A percentile compares a stretch with the other conserved stretches of the same genome.
Conservation (phyloP, 23 red algal genomes). For the Gracilaria gracilis region DNA sequence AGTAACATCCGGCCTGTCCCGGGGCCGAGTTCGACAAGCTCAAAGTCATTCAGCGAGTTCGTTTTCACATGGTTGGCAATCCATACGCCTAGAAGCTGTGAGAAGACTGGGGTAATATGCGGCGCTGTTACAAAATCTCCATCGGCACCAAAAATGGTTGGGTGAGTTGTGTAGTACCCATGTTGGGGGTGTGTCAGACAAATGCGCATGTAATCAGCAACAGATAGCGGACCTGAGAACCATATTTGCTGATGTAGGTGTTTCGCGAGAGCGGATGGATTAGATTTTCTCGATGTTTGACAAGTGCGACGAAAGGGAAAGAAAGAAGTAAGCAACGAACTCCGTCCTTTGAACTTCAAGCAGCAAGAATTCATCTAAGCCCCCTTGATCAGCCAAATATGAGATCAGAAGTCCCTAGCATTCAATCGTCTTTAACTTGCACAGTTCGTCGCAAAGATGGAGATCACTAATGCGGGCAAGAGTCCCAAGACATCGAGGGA, state of each 20-base stretch:
- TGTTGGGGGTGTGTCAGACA: constrained; percentile 85
- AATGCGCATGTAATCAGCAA: constrained; percentile 92
- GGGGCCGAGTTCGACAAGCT: constrained; percentile 90
- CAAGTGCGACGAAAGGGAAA: neutral
- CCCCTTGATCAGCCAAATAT: neutral
- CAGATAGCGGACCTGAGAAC: constrained; percentile 75
- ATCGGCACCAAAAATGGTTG: constrained; percentile 65
- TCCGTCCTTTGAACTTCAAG: neutral
- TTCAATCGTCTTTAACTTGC: neutral
- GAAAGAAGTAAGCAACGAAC: neutral
- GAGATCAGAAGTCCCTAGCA: neutral
- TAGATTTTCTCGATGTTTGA: neutral
- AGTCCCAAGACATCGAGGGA: too few relatives aligned
- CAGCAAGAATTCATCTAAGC: neutral
- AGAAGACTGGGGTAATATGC: constrained; percentile 83
- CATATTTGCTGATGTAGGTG: constrained; percentile 72
- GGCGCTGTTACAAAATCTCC: constrained; percentile 98
- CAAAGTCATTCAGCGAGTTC: constrained; percentile 15
- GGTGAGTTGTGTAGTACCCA: constrained; percentile 84
- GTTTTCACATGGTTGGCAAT: constrained; percentile 54
- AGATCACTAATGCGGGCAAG: too few relatives aligned
- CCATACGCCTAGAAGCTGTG: constrained; percentile 84
- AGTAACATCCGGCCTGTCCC: constrained; percentile 76
- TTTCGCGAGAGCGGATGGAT: constrained; percentile 4
- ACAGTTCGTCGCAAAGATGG: too few relatives aligned